Percentiles rank a stretch among this genome's conserved stretches.
These are phyloP conservation scores for Aspergillus carbonarius DNA, from an alignment of 2,329 filamentous ascomycete genomes.

Conservation along the genomic window DNA sequence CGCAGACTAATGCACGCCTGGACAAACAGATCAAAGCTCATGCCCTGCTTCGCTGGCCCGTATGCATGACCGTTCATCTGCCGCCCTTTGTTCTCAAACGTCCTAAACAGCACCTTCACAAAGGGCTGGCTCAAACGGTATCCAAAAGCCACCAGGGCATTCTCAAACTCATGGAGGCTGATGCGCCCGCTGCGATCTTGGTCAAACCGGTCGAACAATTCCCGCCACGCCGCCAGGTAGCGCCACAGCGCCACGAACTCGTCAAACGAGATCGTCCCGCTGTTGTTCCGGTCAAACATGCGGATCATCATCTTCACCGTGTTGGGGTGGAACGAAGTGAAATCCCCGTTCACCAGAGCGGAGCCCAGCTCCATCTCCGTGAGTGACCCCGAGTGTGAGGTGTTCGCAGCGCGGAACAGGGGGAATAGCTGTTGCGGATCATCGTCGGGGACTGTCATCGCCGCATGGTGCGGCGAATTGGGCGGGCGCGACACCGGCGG, in stretches of 20 bases:
- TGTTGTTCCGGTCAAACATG: conserved; percentile 95
- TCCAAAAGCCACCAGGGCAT: conserved; percentile 88
- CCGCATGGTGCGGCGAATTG: conserved; percentile 60
- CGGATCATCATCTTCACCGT: conserved; percentile 99
- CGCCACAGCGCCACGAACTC: conserved; percentile 97
- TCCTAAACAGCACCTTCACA: conserved; percentile 78
- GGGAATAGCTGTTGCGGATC: conserved; percentile 67
- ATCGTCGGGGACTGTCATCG: conserved; percentile 50
- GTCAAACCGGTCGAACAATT: conserved; percentile 94
- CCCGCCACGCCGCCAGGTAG: conserved; percentile 90
- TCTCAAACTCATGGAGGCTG: conserved; percentile 79
- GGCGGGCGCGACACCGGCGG: conserved; percentile 63
- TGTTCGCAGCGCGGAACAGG: conserved; percentile 88
- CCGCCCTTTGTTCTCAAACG: conserved; percentile 68
- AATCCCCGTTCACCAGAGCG: conserved; percentile 94
- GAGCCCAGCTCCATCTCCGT: conserved; percentile 83
- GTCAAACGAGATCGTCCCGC: conserved; percentile 85
- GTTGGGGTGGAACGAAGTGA: conserved; percentile 86
- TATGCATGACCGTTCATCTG: conserved; percentile 38
- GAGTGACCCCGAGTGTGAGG: conserved; percentile 70
- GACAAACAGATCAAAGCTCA: conserved; percentile 95
- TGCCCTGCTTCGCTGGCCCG: conserved; percentile 52
- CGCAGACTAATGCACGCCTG: conserved; percentile 96
- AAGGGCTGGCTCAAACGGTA: conserved; percentile 86
- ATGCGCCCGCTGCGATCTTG: conserved; percentile 84